A percentile compares a stretch with the other conserved stretches of the same genome.
These are phyloP conservation scores for Suillus plorans DNA, from an alignment of 768 basidiomycete genomes.

Conservation along the genomic window DNA sequence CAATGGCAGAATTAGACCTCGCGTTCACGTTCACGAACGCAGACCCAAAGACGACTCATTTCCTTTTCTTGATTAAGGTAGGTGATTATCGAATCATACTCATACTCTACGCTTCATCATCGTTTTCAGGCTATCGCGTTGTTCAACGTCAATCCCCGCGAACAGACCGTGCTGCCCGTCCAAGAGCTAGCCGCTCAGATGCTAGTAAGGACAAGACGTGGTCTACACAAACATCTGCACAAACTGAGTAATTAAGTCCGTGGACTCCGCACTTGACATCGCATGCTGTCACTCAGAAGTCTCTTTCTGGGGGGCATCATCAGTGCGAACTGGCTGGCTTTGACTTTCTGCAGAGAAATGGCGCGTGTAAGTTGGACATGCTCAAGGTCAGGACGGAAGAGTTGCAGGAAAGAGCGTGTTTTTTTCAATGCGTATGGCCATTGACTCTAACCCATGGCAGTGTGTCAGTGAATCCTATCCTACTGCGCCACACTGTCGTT, in stretches of 20 bases:
- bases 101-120: neutral
- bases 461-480: neutral
- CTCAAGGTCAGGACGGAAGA: too few relatives aligned
- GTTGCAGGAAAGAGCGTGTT: too few relatives aligned
- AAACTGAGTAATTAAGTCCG: neutral
- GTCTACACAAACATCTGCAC: neutral
- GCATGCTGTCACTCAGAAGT: too few relatives aligned
- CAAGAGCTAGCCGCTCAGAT: neutral
- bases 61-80: neutral
- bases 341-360: too few relatives aligned
- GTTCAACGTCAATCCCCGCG: neutral
- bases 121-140: neutral
- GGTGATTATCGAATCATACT: neutral
- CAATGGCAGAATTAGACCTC: neutral
- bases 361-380: too few relatives aligned
- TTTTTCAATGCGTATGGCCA: too few relatives aligned
- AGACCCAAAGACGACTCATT: neutral
- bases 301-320: too few relatives aligned
- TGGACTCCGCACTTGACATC: too few relatives aligned
- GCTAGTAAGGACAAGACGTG: neutral
- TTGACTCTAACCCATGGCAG: neutral
- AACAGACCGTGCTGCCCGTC: neutral
- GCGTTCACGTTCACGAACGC: neutral
- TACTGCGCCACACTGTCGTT: neutral
- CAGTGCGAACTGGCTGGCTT: too few relatives aligned